phyloP scores from a whole-genome alignment of 805 yeast genomes.

The Wickerhamomyces chambardii region DNA sequence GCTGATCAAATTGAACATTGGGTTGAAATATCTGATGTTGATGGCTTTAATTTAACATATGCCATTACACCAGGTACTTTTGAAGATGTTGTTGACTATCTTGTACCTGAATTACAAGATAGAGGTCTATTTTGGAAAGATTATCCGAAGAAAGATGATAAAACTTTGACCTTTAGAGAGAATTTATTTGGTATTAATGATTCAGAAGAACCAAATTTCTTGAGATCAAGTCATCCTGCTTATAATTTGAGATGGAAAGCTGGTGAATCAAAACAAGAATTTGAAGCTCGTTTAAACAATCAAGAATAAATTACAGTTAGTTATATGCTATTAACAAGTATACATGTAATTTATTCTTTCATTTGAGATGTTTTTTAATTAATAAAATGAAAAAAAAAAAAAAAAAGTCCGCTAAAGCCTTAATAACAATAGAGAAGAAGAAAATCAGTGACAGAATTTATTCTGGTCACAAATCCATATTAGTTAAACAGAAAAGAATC shows the following conservation, averaged over 20 bases:
- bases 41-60: constrained; percentile 35
- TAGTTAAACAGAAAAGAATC: too few relatives aligned
- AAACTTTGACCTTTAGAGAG: constrained; percentile 6
- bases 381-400: too few relatives aligned
- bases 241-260: constrained; percentile 9
- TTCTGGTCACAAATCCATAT: too few relatives aligned
- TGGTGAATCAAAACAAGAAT: constrained; percentile 14
- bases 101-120: constrained; percentile 27
- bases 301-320: too few relatives aligned
- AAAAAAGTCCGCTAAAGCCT: too few relatives aligned
- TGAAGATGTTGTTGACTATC: constrained; percentile 26
- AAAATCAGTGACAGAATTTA: too few relatives aligned
- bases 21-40: constrained; percentile 29
- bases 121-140: constrained; percentile 27
- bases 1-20: constrained; percentile 31
- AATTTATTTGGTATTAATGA: constrained; percentile 2
- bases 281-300: constrained; percentile 8
- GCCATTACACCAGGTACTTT: constrained; percentile 28
- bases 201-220: constrained; percentile 1
- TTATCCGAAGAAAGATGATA: constrained; percentile 24
- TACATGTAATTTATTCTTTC: too few relatives aligned
- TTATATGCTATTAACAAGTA: too few relatives aligned
- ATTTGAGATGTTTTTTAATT: too few relatives aligned
- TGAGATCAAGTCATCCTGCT: constrained; percentile 5
- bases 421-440: too few relatives aligned